These are phyloP conservation scores for Fusarium concolor DNA, from an alignment of 2,329 filamentous ascomycete species.

Conservation along the genomic window DNA sequence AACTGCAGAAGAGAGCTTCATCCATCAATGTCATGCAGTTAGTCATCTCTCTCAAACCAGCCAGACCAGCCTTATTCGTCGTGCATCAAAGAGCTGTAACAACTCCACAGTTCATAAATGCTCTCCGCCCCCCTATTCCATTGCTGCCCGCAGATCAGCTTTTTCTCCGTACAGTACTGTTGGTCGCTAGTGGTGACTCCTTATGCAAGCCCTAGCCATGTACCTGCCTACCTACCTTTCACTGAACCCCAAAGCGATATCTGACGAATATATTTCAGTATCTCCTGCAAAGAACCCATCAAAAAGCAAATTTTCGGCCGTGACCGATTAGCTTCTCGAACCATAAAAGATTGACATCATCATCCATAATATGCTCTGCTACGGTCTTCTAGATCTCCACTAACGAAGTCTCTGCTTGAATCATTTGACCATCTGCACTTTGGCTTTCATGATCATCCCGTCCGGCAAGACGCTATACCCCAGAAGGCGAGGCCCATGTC, in stretches of 20 bases:
- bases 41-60: slow-evolving; percentile 16
- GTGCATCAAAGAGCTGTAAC: slow-evolving; percentile 29
- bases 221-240: not conserved
- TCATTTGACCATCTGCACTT: slow-evolving; percentile 8
- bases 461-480: slow-evolving; percentile 39
- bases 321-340: not conserved
- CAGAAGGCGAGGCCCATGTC: slow-evolving; percentile 32
- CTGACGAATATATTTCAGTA: not conserved
- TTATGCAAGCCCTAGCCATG: not conserved
- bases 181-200: not conserved
- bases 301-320: slow-evolving; percentile 12
- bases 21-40: slow-evolving; percentile 20
- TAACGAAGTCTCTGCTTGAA: slow-evolving; percentile 1
- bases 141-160: slow-evolving; percentile 22
- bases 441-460: slow-evolving; percentile 28
- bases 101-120: slow-evolving; percentile 27
- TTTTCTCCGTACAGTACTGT: slow-evolving; percentile 11
- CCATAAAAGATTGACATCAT: not conserved
- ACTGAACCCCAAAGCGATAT: not conserved
- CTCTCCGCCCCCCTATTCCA: slow-evolving; percentile 14
- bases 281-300: not conserved
- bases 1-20: slow-evolving; percentile 15
- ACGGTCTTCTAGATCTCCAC: not conserved
- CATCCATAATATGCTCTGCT: not conserved
- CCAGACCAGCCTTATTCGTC: slow-evolving; percentile 29